These are phyloP conservation scores for Amaranthus cruentus DNA, from an alignment of 148 eudicot genomes.

Conservation along the genomic window DNA sequence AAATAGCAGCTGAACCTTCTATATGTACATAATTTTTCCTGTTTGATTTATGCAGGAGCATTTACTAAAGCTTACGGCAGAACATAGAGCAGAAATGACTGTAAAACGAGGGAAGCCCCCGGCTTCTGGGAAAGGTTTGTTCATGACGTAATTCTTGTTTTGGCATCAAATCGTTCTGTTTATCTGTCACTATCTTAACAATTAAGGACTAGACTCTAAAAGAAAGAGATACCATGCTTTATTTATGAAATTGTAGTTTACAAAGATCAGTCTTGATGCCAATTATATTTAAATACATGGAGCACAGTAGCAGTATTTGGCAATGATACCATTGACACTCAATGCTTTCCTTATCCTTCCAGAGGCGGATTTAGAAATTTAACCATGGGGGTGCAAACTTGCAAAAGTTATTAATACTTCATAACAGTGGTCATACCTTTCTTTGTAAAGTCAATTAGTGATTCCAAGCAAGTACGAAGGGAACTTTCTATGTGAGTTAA, in stretches of 20 bases:
- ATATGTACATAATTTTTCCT: background rate
- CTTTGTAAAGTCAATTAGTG: no score
- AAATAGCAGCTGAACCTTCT: background rate
- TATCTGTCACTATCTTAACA: background rate
- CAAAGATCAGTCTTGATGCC: background rate
- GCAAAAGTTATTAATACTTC: no score
- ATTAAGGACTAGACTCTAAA: no score
- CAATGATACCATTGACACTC: background rate
- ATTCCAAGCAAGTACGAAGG: no score
- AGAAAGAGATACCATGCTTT: background rate
- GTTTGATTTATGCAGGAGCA: conserved; percentile 53
- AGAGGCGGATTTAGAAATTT: no score
- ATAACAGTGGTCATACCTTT: no score
- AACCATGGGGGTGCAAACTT: no score
- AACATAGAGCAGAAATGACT: conserved; percentile 80
- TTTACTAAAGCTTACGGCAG: conserved; percentile 69
- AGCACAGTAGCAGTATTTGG: background rate
- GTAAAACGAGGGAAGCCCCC: conserved; percentile 67
- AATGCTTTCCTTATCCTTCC: background rate
- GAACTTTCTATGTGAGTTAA: no score
- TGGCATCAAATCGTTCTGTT: background rate
- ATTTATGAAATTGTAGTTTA: background rate
- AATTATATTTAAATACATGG: background rate
- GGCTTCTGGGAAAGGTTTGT: conserved; percentile 54
- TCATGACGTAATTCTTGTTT: conserved; percentile 1